A percentile compares a stretch with the other conserved stretches of the same genome.
Conservation (phyloP, 225 moss, liverwort and hornwort species). For the Thuidium tamariscinum region DNA sequence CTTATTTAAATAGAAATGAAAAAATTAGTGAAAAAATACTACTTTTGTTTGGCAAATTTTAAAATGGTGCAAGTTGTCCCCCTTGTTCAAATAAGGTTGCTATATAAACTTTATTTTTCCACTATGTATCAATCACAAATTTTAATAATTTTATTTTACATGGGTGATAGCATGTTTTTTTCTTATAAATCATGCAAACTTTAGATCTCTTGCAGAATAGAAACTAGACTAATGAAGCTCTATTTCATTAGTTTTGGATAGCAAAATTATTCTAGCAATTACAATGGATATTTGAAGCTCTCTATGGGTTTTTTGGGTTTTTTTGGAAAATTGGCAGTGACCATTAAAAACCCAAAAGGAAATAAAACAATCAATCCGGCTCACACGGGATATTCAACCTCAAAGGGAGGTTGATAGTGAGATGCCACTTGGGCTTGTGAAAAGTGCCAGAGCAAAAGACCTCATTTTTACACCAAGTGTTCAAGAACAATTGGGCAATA, state of each 20-base stretch:
- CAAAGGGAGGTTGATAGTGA: too few species aligned
- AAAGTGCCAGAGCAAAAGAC: too few species aligned
- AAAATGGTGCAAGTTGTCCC: not conserved
- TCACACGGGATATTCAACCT: too few species aligned
- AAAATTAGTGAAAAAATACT: not conserved
- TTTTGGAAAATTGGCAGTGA: too few species aligned
- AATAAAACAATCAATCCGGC: too few species aligned
- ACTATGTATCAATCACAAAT: not conserved
- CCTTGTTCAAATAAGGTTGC: rapidly evolving
- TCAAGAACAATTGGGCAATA: too few species aligned
- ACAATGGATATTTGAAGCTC: too few species aligned
- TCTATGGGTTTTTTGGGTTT: too few species aligned
- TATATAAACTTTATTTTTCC: not conserved
- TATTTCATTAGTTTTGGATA: not conserved
- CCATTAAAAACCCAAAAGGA: too few species aligned
- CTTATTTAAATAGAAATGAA: not conserved
- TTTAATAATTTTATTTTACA: not conserved
- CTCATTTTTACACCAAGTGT: too few species aligned
- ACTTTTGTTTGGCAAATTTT: not conserved
- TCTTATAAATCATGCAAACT: not conserved
- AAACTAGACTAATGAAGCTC: not conserved
- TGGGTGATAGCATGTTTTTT: not conserved
- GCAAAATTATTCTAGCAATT: not conserved
- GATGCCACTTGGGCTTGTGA: too few species aligned
- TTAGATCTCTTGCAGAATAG: not conserved